Evolutionary conservation across 768 basidiomycete genomes (phyloP).

Genomic region (Saitozyma podzolica): DNA sequence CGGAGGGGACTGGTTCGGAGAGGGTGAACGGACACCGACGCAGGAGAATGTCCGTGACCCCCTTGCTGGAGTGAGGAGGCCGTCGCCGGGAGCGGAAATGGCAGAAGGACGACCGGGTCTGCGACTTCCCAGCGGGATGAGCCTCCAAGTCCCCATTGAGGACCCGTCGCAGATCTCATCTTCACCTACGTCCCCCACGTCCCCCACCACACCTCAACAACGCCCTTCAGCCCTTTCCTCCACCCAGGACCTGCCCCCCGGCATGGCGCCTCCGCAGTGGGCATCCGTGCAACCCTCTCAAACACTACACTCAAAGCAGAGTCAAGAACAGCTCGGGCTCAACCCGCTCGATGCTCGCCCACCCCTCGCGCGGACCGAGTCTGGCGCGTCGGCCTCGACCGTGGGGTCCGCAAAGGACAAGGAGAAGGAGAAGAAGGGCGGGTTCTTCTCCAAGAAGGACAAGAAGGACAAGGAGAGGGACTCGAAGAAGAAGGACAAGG

Average conservation of each 20-base stretch:
- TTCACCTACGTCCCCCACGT: constrained; percentile 13
- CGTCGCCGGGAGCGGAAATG: constrained; percentile 22
- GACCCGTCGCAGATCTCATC: background rate
- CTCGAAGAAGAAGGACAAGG: constrained; percentile 58
- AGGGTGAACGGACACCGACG: constrained; percentile 41
- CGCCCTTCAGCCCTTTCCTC: constrained; percentile 4
- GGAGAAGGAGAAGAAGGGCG: constrained; percentile 50
- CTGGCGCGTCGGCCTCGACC: constrained; percentile 16
- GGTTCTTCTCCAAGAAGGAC: constrained; percentile 44
- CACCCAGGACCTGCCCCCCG: constrained; percentile 33
- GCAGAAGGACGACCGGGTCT: constrained; percentile 16
- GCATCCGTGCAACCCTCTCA: constrained; percentile 28
- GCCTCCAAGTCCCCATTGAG: constrained; percentile 24
- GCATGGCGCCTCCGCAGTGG: constrained; percentile 44
- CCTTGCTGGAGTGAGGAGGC: constrained; percentile 18
- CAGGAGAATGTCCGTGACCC: constrained; percentile 38
- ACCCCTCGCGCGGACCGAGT: constrained; percentile 30
- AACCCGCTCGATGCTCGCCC: constrained; percentile 22
- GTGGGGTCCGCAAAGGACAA: constrained; percentile 26
- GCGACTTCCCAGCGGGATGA: constrained; percentile 18
- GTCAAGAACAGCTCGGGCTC: constrained; percentile 7
- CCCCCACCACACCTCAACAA: constrained; percentile 13
- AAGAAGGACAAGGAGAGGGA: constrained; percentile 39
- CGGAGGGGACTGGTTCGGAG: constrained; percentile 27
- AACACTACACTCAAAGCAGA: constrained; percentile 23